A percentile compares a stretch with the other conserved stretches of the same genome.
Evolutionary conservation across 768 basidiomycete genomes (phyloP).

Genomic region (Flagelloscypha sp.): DNA sequence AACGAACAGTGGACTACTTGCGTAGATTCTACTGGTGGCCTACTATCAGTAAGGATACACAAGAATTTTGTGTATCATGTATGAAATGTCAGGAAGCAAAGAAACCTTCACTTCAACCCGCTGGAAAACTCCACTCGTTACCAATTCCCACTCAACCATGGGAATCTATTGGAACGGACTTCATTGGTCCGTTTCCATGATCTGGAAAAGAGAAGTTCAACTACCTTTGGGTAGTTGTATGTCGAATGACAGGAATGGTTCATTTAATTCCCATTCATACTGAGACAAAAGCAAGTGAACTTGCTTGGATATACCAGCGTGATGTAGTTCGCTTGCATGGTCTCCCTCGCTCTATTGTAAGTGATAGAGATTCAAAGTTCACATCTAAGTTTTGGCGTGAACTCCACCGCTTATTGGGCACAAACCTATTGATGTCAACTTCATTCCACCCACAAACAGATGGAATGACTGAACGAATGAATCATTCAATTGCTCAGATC

Average conservation of each 20-base stretch:
- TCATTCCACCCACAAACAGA: conserved; percentile 36
- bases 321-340: conserved; percentile 24
- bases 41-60: conserved; percentile 7
- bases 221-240: conserved; percentile 24
- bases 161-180: conserved; percentile 22
- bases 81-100: conserved; percentile 18
- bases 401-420: conserved; percentile 17
- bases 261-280: conserved; percentile 23
- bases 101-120: neutral
- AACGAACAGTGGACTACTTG: conserved; percentile 6
- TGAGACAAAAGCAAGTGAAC: conserved; percentile 15
- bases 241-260: conserved; percentile 22
- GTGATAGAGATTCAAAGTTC: conserved; percentile 27
- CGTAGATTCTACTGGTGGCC: conserved; percentile 9
- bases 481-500: conserved; percentile 22
- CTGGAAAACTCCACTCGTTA: conserved; percentile 1
- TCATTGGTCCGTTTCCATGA: conserved; percentile 21
- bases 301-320: conserved; percentile 21
- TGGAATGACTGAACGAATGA: conserved; percentile 22
- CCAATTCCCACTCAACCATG: conserved; percentile 16
- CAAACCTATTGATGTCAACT: conserved; percentile 24
- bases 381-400: conserved; percentile 26
- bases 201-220: conserved; percentile 19
- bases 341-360: conserved; percentile 20
- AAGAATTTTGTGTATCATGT: conserved; percentile 10